Base-by-base conservation (phyloP, 305 asterid genomes). In the Withania somnifera region DNA sequence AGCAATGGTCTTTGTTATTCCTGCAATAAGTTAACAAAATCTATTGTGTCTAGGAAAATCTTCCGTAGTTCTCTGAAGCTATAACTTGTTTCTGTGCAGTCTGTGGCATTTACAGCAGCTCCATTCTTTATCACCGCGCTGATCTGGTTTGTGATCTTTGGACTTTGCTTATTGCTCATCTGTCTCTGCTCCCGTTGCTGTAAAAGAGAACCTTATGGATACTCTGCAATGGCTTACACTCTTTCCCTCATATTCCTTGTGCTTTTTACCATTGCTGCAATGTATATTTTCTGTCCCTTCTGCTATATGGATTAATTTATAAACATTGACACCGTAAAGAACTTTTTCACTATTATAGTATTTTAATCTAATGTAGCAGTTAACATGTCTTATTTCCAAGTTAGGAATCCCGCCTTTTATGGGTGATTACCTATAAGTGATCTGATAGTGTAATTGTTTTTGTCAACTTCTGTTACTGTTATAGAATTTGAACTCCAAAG, bases 21-120 rank as follows among this genome's bases (percentile, higher is more conserved):
- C 20, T 52, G 56, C 19, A 51, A 52, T 52, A 52, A 52, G 24
- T n/a, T 52, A 52, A 2, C 3, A 1, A 52, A 52, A 52, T n/a
- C n/a, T n/a, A 52, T 51, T 8, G 1, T 54, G 61, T 54, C 1
- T 56, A 7, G 64, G 64, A 56, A 11, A 20, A 57, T 32, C 64
- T 58, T 67, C 51, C 56, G 51, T 22, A 17, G 68, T 15, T 38
- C 5, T 53, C 34, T 75, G 42, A 66, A 67, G 17, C 63, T 57
- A 40, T 53, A 5, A 50, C 36, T n/a, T 11, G 28, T 14, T 47
- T 75, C 67, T 47, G 51, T 92, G 94, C 97, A 94, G 98, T 95
- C 99, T 8, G 98, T 95, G 68, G 87, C 84, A 56, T 93, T 88
- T 87, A 90, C 97, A 6, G 97, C 92, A 17, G 88, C 75, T 78